These are phyloP conservation scores for Teratosphaeriaceae sp. DNA, from an alignment of 2,329 filamentous ascomycete genomes.

Conservation along the genomic window DNA sequence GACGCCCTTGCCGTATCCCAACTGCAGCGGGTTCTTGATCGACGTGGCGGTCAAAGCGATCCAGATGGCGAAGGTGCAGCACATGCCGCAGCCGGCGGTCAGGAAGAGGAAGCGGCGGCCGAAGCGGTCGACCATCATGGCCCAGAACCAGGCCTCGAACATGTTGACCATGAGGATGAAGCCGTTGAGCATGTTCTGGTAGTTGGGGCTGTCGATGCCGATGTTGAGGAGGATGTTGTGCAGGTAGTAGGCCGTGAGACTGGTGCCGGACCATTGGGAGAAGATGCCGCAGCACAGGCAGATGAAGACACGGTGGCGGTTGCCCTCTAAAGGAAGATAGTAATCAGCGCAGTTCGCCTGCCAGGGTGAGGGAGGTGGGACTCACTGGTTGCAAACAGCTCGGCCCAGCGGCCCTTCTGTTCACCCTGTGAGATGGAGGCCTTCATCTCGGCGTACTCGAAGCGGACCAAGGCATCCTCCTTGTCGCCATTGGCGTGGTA, in stretches of 20 bases:
- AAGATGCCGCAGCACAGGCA: slow-evolving; percentile 5
- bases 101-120: slow-evolving; percentile 26
- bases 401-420: slow-evolving; percentile 4
- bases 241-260: slow-evolving; percentile 32
- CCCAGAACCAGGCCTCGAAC: slow-evolving; percentile 45
- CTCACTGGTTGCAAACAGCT: slow-evolving; percentile 2
- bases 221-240: slow-evolving; percentile 21
- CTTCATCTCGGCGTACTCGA: slow-evolving; percentile 35
- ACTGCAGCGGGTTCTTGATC: slow-evolving; percentile 33
- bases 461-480: slow-evolving; percentile 39
- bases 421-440: slow-evolving; percentile 2
- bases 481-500: slow-evolving; percentile 2
- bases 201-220: slow-evolving; percentile 11
- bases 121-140: slow-evolving; percentile 25
- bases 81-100: slow-evolving; percentile 30
- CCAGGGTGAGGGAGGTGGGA: background rate
- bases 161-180: slow-evolving; percentile 56
- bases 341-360: background rate
- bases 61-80: slow-evolving; percentile 30
- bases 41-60: slow-evolving; percentile 42
- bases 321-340: background rate
- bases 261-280: slow-evolving; percentile 19
- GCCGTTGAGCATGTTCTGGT: slow-evolving; percentile 35
- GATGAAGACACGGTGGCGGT: slow-evolving; percentile 7
- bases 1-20: slow-evolving; percentile 37